Percentiles rank a stretch among this genome's conserved stretches.
phyloP scores from a whole-genome alignment of 768 basidiomycete genomes.

The Chalciporus pseudorubinellus region DNA sequence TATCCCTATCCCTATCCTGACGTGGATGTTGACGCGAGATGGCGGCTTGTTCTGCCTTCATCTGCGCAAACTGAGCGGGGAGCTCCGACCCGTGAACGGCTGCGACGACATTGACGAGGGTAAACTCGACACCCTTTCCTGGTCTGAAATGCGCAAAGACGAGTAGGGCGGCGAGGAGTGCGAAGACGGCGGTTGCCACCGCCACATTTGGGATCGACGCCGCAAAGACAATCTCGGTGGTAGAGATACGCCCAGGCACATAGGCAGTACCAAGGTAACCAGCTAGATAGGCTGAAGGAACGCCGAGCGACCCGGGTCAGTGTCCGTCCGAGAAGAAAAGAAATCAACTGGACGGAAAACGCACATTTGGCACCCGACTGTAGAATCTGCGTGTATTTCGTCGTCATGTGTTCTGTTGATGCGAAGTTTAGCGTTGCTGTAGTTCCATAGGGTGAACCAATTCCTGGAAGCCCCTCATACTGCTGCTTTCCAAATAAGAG shows the following conservation, averaged over 20 bases:
- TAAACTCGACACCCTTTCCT: conserved; percentile 23
- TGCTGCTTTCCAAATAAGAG: conserved; percentile 22
- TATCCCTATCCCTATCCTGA: too few species aligned
- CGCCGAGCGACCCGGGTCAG: neutral
- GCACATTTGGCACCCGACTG: conserved; percentile 20
- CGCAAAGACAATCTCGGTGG: conserved; percentile 22
- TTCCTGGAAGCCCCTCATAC: conserved; percentile 8
- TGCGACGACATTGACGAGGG: conserved; percentile 20
- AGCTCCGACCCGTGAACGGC: conserved; percentile 26
- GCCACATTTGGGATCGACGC: conserved; percentile 28
- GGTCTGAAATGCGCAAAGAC: conserved; percentile 23
- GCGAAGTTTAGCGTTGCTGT: conserved; percentile 2
- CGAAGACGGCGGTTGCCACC: conserved; percentile 23
- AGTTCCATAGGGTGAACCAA: neutral
- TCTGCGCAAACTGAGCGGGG: conserved; percentile 18
- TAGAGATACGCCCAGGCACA: conserved; percentile 29
- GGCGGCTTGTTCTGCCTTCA: neutral
- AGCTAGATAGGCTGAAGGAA: conserved; percentile 15
- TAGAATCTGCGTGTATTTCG: conserved; percentile 18
- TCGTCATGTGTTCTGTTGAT: conserved; percentile 16
- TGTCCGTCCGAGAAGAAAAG: too few species aligned
- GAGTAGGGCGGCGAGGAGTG: conserved; percentile 19
- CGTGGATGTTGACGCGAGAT: neutral
- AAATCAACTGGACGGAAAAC: neutral
- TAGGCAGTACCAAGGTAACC: conserved; percentile 26